Evolutionary conservation across 176 grass and related monocot species (phyloP).

Genomic region (Carex kokanica): DNA sequence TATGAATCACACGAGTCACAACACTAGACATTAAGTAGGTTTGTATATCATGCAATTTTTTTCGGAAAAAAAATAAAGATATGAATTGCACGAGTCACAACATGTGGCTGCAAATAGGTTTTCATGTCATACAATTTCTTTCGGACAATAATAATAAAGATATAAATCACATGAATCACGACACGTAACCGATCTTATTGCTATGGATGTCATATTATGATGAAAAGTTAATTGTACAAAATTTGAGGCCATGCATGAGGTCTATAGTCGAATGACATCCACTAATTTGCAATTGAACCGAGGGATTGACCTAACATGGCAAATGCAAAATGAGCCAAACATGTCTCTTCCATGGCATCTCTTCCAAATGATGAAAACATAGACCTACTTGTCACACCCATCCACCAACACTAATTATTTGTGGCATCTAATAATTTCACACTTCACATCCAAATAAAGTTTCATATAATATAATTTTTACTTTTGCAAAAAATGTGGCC

Average conservation of each 20-base stretch:
- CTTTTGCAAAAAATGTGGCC: neutral
- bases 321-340: slow-evolving; percentile 29
- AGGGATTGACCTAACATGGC: slow-evolving; percentile 13
- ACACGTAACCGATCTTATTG: no score
- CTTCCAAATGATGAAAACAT: slow-evolving; percentile 25
- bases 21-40: no score
- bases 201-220: neutral
- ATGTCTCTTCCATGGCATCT: slow-evolving; percentile 26
- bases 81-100: no score
- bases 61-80: no score
- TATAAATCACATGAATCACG: no score
- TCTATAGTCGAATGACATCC: neutral
- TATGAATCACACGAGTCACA: no score
- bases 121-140: no score
- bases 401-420: slow-evolving; percentile 13
- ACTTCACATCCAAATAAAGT: neutral
- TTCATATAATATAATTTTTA: neutral
- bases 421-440: slow-evolving; percentile 16
- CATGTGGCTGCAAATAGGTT: no score
- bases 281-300: neutral
- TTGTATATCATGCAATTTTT: no score
- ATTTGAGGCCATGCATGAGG: neutral
- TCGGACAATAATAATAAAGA: no score
- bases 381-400: slow-evolving; percentile 15
- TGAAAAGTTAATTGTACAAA: neutral